phyloP scores from a whole-genome alignment of 441 rosid species.

The Arabidopsis lyrata region DNA sequence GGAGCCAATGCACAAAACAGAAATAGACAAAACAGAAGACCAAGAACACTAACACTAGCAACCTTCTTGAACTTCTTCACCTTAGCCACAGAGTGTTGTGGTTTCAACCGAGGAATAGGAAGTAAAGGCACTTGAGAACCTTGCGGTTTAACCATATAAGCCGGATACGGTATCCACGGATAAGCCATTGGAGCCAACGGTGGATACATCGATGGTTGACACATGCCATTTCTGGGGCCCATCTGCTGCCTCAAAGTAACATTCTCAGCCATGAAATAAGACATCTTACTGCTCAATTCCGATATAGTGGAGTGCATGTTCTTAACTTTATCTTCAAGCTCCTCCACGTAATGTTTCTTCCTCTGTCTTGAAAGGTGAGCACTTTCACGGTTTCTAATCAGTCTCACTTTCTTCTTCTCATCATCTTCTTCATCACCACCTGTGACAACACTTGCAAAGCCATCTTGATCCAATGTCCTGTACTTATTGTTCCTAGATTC shows the following conservation, averaged over 20 bases:
- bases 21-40: slow-evolving; percentile 72
- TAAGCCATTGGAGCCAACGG: slow-evolving; percentile 60
- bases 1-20: slow-evolving; percentile 85
- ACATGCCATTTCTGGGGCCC: slow-evolving; percentile 47
- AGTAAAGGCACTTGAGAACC: slow-evolving; percentile 88
- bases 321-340: slow-evolving; percentile 90
- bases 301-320: slow-evolving; percentile 77
- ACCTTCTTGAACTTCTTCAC: slow-evolving; percentile 76
- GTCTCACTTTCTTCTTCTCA: slow-evolving; percentile 66
- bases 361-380: slow-evolving; percentile 95
- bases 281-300: slow-evolving; percentile 69
- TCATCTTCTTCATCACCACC: slow-evolving; percentile 50
- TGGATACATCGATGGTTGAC: slow-evolving; percentile 53
- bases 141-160: slow-evolving; percentile 75
- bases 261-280: slow-evolving; percentile 83
- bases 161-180: slow-evolving; percentile 80
- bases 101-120: slow-evolving; percentile 89
- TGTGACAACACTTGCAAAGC: neutral
- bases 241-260: slow-evolving; percentile 76
- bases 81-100: slow-evolving; percentile 54
- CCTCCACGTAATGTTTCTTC: slow-evolving; percentile 91
- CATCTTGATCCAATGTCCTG: slow-evolving; percentile 50
- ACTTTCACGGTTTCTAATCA: slow-evolving; percentile 89
- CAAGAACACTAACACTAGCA: slow-evolving; percentile 86
- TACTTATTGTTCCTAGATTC: slow-evolving; percentile 56